phyloP scores from a whole-genome alignment of 163 green algal species.

The Prototheca stagnorum region DNA sequence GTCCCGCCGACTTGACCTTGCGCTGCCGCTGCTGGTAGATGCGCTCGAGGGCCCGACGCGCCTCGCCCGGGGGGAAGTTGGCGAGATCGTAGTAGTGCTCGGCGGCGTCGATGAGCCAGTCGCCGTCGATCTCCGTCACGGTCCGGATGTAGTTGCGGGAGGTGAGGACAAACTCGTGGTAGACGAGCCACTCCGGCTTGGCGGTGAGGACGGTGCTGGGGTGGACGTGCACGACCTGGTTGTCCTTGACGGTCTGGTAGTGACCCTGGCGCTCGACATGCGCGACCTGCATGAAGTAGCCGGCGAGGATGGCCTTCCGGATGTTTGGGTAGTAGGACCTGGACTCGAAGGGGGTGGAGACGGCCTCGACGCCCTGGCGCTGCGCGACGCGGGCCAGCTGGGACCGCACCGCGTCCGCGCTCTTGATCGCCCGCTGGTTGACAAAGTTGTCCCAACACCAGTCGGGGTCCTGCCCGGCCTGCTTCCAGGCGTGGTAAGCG shows the following conservation, averaged over 20 bases:
- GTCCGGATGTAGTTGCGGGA: constrained; percentile 94
- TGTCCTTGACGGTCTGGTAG: constrained; percentile 98
- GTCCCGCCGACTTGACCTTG: not conserved
- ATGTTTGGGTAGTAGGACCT: constrained; percentile 95
- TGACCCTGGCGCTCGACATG: constrained; percentile 73
- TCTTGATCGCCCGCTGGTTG: constrained; percentile 79
- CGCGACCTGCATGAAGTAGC: constrained; percentile 98
- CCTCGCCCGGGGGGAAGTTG: constrained; percentile 78
- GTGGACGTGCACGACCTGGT: constrained; percentile 91
- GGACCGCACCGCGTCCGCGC: constrained; percentile 77
- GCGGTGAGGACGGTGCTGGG: constrained; percentile 78
- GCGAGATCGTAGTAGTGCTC: constrained; percentile 93
- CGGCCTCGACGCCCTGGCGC: constrained; percentile 52
- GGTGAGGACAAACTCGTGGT: constrained; percentile 98
- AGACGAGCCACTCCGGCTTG: constrained; percentile 96
- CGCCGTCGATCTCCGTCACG: constrained; percentile 77
- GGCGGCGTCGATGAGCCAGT: constrained; percentile 93
- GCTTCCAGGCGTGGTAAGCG: constrained; percentile 96
- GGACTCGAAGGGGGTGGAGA: constrained; percentile 71
- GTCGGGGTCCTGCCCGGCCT: constrained; percentile 48
- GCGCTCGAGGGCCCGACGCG: constrained; percentile 59
- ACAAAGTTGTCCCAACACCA: constrained; percentile 97
- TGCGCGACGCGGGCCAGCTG: constrained; percentile 73
- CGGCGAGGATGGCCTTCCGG: constrained; percentile 61
- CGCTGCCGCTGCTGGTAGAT: constrained; percentile 32